These are phyloP conservation scores for Oleoguttula mirabilis DNA, from an alignment of 495 filamentous ascomycete species.

Conservation along the genomic window DNA sequence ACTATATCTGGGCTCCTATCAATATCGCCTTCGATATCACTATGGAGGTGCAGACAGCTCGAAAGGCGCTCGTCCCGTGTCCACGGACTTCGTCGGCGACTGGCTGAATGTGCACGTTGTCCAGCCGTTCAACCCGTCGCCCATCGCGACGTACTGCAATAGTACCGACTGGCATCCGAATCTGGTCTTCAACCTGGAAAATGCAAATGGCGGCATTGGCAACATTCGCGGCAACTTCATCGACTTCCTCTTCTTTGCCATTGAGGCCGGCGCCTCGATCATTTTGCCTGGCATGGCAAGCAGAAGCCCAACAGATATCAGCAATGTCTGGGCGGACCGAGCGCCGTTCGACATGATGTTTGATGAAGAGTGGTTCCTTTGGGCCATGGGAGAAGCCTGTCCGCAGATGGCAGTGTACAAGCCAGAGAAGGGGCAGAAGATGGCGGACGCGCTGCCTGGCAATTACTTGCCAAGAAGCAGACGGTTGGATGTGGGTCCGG, in stretches of 20 bases:
- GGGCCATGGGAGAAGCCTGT: constrained; percentile 27
- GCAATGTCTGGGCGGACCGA: constrained; percentile 4
- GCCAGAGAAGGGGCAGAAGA: constrained; percentile 20
- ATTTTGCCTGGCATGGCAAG: constrained; percentile 9
- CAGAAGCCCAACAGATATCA: constrained; percentile 1
- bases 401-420: constrained; percentile 30
- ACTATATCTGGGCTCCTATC: constrained; percentile 5
- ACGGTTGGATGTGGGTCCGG: constrained; percentile 1
- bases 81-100: constrained; percentile 3
- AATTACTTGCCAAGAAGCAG: constrained; percentile 10
- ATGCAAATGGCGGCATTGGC: constrained; percentile 9
- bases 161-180: constrained; percentile 13
- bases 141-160: constrained; percentile 10
- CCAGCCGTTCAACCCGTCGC: constrained; percentile 12
- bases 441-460: constrained; percentile 16
- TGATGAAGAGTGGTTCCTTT: constrained; percentile 33
- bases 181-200: constrained; percentile 16
- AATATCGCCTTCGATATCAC: no score
- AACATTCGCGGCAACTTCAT: constrained; percentile 14
- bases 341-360: constrained; percentile 22
- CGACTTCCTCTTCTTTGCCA: constrained; percentile 17
- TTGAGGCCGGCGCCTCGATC: constrained; percentile 12
- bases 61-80: not conserved
- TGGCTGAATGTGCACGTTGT: constrained; percentile 9
- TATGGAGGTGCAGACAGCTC: not conserved